Evolutionary conservation across 129 eudicot species (phyloP).

Genomic region (Flaveria sonorensis): DNA sequence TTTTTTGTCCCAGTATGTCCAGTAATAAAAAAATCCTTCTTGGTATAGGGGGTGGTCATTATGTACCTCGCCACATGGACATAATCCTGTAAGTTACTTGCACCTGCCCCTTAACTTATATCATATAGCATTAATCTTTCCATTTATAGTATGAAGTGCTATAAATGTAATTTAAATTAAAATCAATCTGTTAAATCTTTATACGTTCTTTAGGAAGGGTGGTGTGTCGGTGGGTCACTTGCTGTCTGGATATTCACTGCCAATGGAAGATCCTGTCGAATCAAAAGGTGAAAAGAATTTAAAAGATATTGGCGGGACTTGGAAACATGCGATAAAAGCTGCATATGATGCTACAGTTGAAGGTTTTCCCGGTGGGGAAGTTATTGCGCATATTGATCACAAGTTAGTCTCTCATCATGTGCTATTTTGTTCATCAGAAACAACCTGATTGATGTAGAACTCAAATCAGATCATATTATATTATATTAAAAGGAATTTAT

Average conservation of each 20-base stretch:
- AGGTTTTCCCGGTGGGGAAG: conserved; percentile 86
- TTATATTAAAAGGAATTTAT: not conserved
- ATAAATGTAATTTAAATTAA: not conserved
- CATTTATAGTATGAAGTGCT: not conserved
- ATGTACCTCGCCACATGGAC: conserved; percentile 97
- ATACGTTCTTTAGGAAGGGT: conserved; percentile 47
- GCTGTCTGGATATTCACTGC: conserved; percentile 84
- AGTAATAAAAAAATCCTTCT: conserved; percentile 66
- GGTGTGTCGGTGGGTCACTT: conserved; percentile 75
- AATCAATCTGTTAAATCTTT: not conserved
- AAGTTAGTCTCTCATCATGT: conserved; percentile 50
- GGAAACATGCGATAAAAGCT: conserved; percentile 74
- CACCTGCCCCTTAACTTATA: not conserved
- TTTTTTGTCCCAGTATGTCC: conserved; percentile 43
- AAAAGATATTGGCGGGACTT: conserved; percentile 69
- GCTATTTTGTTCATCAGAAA: conserved; percentile 4
- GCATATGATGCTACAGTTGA: conserved; percentile 77
- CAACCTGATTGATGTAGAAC: not conserved
- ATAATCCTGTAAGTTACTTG: conserved; percentile 56
- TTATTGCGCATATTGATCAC: conserved; percentile 90
- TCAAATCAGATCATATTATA: not conserved
- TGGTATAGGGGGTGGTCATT: conserved; percentile 95
- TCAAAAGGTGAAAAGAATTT: conserved; percentile 41
- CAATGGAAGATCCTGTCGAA: conserved; percentile 84
- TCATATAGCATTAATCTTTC: not conserved